Conservation (phyloP, 2,329 filamentous ascomycete genomes). For the Hypoxylon sp. region DNA sequence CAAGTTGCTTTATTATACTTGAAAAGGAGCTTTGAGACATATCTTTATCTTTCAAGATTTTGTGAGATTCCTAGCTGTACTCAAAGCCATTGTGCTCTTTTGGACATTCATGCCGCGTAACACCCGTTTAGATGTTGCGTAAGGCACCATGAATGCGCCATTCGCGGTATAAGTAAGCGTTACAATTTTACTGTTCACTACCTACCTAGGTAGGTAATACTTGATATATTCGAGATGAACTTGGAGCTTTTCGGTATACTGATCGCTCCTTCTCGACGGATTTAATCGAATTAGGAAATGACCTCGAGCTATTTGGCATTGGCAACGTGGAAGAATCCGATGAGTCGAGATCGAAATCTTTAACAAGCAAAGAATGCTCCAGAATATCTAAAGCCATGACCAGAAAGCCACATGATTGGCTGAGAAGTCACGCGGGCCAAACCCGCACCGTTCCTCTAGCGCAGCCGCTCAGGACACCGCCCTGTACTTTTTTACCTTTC, state of each 20-base stretch:
- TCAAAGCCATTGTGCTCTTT: not conserved
- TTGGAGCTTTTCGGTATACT: not conserved
- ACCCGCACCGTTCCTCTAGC: conserved; percentile 5
- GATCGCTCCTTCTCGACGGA: not conserved
- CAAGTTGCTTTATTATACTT: not conserved
- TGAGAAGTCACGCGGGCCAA: conserved; percentile 16
- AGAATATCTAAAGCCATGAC: conserved; percentile 20
- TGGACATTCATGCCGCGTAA: not conserved
- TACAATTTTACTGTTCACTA: too few species aligned
- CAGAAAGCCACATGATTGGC: conserved; percentile 27
- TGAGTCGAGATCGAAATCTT: conserved; percentile 2
- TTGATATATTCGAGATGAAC: not conserved
- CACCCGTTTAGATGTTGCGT: not conserved
- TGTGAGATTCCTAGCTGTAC: not conserved
- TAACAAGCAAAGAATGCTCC: conserved; percentile 26
- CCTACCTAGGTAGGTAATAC: not conserved
- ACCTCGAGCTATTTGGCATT: not conserved
- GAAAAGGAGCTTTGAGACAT: not conserved
- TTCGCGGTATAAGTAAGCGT: too few species aligned
- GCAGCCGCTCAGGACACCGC: not conserved
- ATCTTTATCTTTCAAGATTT: not conserved
- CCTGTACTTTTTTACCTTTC: conserved; percentile 1
- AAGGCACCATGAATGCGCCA: not conserved
- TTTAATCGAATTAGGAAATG: not conserved
- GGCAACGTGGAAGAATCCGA: conserved; percentile 2